Conservation (phyloP, 202 grass and related monocot species). For the Bolboschoenoplectus hybrid region DNA sequence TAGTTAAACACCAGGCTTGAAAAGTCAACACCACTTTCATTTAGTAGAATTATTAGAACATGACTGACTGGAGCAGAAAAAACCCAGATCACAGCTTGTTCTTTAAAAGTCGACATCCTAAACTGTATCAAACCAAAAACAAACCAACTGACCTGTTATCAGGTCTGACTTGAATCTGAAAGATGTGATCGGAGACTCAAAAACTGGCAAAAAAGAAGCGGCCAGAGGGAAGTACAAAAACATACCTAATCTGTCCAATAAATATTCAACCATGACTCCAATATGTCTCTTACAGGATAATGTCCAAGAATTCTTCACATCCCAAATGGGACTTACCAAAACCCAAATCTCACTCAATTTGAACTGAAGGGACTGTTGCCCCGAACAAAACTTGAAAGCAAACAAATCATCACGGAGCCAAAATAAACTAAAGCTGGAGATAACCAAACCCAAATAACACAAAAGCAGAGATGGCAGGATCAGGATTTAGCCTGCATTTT, state of each 20-base stretch:
- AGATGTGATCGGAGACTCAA: not conserved
- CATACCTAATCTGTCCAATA: not conserved
- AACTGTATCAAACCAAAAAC: not conserved
- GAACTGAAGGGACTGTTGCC: not conserved
- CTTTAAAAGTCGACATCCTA: conserved; percentile 7
- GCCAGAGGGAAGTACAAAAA: not conserved
- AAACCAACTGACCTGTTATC: conserved; percentile 15
- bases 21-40: not conserved
- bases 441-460: not conserved
- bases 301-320: conserved; percentile 20
- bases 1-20: not conserved
- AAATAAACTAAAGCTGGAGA: conserved; percentile 1
- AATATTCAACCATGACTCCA: not conserved
- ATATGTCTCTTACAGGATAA: conserved; percentile 12
- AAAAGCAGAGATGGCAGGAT: not conserved
- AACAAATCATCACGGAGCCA: not conserved
- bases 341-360: not conserved
- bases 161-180: not conserved
- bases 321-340: not conserved
- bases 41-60: not conserved
- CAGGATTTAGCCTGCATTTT: conserved; percentile 5
- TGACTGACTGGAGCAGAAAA: not conserved
- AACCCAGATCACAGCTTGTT: not conserved
- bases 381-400: not conserved
- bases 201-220: not conserved